phyloP scores from a whole-genome alignment of 2,329 filamentous ascomycete species.

The Zasmidium angulare region DNA sequence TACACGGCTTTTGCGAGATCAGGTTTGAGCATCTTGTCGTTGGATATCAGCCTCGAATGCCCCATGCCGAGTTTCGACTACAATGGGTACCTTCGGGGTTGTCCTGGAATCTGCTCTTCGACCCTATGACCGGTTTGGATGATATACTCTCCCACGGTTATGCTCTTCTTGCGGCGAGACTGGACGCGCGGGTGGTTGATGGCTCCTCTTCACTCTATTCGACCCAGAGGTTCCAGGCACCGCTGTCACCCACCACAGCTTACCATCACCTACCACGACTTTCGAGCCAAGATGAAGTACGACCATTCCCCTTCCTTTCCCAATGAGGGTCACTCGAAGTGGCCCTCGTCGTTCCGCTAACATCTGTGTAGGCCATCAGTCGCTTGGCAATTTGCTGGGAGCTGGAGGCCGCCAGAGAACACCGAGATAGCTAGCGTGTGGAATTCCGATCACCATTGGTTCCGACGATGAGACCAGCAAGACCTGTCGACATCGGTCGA shows the following conservation, averaged over 20 bases:
- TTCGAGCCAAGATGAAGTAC: neutral
- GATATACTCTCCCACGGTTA: neutral
- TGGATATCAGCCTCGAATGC: neutral
- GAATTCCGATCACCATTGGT: too few species aligned
- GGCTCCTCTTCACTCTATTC: neutral
- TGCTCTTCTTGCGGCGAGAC: neutral
- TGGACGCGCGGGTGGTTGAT: neutral
- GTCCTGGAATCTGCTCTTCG: neutral
- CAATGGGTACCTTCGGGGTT: neutral
- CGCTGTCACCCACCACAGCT: too few species aligned
- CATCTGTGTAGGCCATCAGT: neutral
- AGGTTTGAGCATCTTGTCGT: neutral
- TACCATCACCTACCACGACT: too few species aligned
- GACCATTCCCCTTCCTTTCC: neutral
- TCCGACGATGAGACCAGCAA: too few species aligned
- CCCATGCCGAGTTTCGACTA: too few species aligned
- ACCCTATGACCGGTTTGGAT: neutral
- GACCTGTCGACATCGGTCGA: too few species aligned
- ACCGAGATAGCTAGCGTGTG: too few species aligned
- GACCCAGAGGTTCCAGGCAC: too few species aligned
- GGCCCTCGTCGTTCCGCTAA: neutral
- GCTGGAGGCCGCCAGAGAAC: neutral
- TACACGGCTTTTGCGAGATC: neutral
- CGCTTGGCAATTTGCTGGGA: neutral
- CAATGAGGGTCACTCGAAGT: neutral